Base-by-base conservation (phyloP, 108 stramenopile genomes). In the Chaetoceros muelleri region DNA sequence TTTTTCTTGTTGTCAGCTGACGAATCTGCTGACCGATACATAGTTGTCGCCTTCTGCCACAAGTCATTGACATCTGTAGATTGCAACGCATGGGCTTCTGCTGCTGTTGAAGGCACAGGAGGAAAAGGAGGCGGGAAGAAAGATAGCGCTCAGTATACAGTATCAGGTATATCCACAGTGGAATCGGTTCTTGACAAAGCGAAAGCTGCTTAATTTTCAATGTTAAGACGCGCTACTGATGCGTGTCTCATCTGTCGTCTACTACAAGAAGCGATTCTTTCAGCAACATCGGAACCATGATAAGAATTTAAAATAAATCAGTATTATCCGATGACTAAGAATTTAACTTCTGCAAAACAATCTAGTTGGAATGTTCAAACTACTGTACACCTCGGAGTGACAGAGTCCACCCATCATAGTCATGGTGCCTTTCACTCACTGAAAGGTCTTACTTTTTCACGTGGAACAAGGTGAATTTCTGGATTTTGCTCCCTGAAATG, bases 91-190 rank as follows among this genome's bases (percentile, higher is more conserved):
- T 93, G 91, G 93, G 82, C 75, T 18, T 58, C 48, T 47, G 86
- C 80, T 40, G 78, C 80, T 7, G 75, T 76, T 2, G 86, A 85
- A 57, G 93, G 82, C 44, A 78, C 82, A 3, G 85, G 68, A 24
- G 93, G 76, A 25, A 90, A 92, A 53, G 87, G 87, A 49, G 90
- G 92, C 22, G 92, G 95, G 48, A 94, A 94, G 75, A 83, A 82
- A 62, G 82, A 85, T 44, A 73, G 67, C 66, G 87, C 87, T 28
- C 84, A 88, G 54, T 81, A 52, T 53, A 84, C 71, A 8, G 72
- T 85, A 40, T 58, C 81, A 22, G 85, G 82, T 40, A 44, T 85
- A 16, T 61, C 57, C 45, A 57, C 57, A 19, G 67, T 84, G 46
- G 83, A 80, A 22, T 59, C 55, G 18, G 81, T 82, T 45, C 67